phyloP scores from a whole-genome alignment of 257 asterid species.

The Henckelia pumila region DNA sequence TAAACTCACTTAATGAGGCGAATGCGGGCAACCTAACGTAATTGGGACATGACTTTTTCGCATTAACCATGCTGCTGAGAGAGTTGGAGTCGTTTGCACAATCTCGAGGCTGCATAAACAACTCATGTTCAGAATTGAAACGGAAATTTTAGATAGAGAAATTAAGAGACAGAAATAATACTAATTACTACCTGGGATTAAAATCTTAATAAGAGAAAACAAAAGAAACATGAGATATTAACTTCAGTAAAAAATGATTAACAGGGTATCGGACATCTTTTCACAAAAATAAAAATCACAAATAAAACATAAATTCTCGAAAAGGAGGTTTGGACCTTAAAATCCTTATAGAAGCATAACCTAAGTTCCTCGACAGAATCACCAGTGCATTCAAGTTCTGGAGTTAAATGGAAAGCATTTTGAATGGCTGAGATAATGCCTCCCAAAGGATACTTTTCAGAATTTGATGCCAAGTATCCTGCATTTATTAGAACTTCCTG shows the following conservation, averaged over 20 bases:
- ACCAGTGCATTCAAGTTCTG: constrained; percentile 65
- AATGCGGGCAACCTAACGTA: constrained; percentile 69
- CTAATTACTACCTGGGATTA: neutral
- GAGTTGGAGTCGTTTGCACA: constrained; percentile 42
- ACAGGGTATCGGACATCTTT: neutral
- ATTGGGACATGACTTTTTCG: constrained; percentile 57
- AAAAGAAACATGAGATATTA: neutral
- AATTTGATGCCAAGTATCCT: constrained; percentile 85
- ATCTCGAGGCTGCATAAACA: constrained; percentile 76
- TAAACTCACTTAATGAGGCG: constrained; percentile 47
- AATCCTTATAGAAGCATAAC: constrained; percentile 82
- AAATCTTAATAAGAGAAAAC: neutral
- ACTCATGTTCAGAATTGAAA: constrained; percentile 19
- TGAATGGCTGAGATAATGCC: constrained; percentile 79
- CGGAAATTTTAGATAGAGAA: constrained; percentile 3
- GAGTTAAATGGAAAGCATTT: constrained; percentile 78
- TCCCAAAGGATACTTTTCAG: constrained; percentile 80
- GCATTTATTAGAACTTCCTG: constrained; percentile 73
- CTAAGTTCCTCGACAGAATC: constrained; percentile 75
- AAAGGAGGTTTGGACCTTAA: constrained; percentile 51
- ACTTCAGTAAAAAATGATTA: neutral
- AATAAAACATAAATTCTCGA: neutral
- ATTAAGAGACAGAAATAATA: neutral
- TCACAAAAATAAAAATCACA: neutral
- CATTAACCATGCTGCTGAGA: constrained; percentile 34